Conservation (phyloP, 352 stramenopile genomes). For the Phytophthora uliginosa region DNA sequence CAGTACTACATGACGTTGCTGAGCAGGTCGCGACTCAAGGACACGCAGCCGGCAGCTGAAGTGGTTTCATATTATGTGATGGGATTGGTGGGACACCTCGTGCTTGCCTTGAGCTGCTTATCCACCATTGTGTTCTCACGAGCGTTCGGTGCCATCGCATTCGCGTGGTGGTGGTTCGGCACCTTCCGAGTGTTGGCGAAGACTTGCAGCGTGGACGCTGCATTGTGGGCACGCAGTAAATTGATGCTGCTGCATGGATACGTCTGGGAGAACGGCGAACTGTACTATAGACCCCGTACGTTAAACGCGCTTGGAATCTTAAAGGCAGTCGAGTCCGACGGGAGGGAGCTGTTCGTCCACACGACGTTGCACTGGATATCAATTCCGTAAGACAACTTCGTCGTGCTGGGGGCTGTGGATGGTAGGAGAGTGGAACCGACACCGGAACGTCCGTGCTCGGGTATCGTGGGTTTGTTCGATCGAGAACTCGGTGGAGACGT, state of each 20-base stretch:
- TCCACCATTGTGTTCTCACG: conserved; percentile 17
- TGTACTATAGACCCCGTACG: conserved; percentile 29
- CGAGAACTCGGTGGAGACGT: conserved; percentile 9
- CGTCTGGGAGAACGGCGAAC: conserved; percentile 16
- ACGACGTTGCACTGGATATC: conserved; percentile 26
- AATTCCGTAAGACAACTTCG: conserved; percentile 15
- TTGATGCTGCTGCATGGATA: conserved; percentile 35
- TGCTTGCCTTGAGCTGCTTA: conserved; percentile 31
- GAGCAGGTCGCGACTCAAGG: conserved; percentile 19
- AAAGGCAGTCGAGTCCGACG: conserved; percentile 23
- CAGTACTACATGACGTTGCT: conserved; percentile 29
- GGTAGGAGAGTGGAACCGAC: conserved; percentile 8
- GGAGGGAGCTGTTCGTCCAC: conserved; percentile 17
- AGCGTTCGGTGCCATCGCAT: conserved; percentile 15
- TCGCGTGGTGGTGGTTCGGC: conserved; percentile 17
- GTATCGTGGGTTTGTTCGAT: conserved; percentile 28
- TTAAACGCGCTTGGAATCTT: conserved; percentile 34
- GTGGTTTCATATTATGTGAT: conserved; percentile 30
- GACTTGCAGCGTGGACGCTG: conserved; percentile 29
- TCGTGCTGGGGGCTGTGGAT: conserved; percentile 19
- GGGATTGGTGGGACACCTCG: conserved; percentile 24
- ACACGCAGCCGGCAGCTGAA: conserved; percentile 15
- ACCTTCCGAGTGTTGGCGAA: conserved; percentile 16
- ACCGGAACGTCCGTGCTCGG: conserved; percentile 7
- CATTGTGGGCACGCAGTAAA: conserved; percentile 26